A percentile compares a stretch with the other conserved stretches of the same genome.
Evolutionary conservation across 352 stramenopile genomes (phyloP).

Genomic region (Pythium brachiatum): DNA sequence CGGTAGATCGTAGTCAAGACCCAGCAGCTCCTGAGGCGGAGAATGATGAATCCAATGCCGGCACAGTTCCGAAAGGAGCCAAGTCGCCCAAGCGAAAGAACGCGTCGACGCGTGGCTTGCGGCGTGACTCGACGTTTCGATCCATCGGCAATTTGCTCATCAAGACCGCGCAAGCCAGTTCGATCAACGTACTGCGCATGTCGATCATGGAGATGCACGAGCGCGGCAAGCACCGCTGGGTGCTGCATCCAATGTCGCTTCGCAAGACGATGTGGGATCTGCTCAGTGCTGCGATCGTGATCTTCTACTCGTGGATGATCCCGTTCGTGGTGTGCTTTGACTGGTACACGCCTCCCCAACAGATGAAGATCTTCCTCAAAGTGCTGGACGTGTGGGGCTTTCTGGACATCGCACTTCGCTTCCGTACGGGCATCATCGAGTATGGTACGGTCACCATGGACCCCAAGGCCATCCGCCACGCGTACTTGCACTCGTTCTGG

Average conservation of each 20-base stretch:
- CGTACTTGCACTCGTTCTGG: constrained; percentile 55
- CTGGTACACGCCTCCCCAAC: constrained; percentile 34
- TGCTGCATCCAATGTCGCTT: constrained; percentile 50
- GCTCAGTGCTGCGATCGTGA: constrained; percentile 46
- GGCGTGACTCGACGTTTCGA: constrained; percentile 23
- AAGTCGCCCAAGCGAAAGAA: constrained; percentile 17
- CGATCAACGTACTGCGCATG: constrained; percentile 64
- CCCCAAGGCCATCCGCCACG: constrained; percentile 37
- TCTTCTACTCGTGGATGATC: constrained; percentile 76
- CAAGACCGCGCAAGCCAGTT: constrained; percentile 9
- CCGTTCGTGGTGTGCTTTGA: constrained; percentile 70
- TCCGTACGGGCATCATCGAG: constrained; percentile 59
- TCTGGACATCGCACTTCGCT: constrained; percentile 49
- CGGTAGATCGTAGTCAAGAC: too few species aligned
- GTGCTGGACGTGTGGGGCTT: constrained; percentile 49
- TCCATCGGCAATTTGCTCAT: constrained; percentile 31
- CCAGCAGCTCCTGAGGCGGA: too few species aligned
- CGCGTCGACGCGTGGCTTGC: constrained; percentile 19
- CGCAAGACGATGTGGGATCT: constrained; percentile 61
- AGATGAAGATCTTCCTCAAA: constrained; percentile 39
- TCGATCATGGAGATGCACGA: constrained; percentile 62
- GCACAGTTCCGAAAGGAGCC: too few species aligned
- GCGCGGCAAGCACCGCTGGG: constrained; percentile 40
- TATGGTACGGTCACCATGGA: constrained; percentile 60
- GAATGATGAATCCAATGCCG: too few species aligned